These are phyloP conservation scores for Arthroderma uncinatum DNA, from an alignment of 2,329 filamentous ascomycete species.

Conservation along the genomic window DNA sequence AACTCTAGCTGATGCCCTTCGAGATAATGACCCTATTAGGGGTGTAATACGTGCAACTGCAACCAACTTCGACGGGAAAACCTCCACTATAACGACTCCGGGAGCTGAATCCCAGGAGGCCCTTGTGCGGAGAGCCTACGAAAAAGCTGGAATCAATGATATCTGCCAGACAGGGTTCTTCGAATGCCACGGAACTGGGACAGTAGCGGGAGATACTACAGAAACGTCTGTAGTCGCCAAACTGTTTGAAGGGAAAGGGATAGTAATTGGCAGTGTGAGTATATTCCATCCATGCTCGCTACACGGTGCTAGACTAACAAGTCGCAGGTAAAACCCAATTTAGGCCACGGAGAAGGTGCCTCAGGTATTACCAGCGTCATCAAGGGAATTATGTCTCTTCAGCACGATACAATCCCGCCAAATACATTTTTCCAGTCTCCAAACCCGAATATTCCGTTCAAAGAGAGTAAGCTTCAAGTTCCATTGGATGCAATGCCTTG, in stretches of 20 bases:
- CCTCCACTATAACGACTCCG: conserved; percentile 16
- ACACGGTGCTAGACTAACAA: conserved; percentile 5
- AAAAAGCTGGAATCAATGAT: conserved; percentile 18
- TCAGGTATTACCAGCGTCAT: conserved; percentile 22
- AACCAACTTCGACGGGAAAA: conserved; percentile 24
- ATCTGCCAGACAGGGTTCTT: not conserved
- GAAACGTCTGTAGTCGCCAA: conserved; percentile 15
- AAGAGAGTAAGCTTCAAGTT: conserved; percentile 17
- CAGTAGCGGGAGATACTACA: conserved; percentile 18
- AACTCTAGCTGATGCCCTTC: conserved; percentile 21
- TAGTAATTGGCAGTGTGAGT: conserved; percentile 17
- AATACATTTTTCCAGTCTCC: conserved; percentile 20
- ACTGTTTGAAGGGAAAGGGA: conserved; percentile 10
- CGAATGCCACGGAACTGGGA: not conserved
- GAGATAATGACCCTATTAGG: conserved; percentile 27
- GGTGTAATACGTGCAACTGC: conserved; percentile 25
- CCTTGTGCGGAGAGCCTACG: conserved; percentile 26
- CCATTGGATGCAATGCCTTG: conserved; percentile 18
- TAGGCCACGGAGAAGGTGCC: conserved; percentile 21
- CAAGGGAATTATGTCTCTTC: conserved; percentile 19
- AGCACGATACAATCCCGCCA: conserved; percentile 21
- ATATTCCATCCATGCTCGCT: conserved; percentile 10
- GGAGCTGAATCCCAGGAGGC: conserved; percentile 17
- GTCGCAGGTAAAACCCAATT: conserved; percentile 18
- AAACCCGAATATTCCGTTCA: conserved; percentile 20